Evolutionary conservation across 495 filamentous ascomycete species (phyloP), one percentile per base, ranked within the genome.

Genomic region (Mytilinidion resinicola): DNA sequence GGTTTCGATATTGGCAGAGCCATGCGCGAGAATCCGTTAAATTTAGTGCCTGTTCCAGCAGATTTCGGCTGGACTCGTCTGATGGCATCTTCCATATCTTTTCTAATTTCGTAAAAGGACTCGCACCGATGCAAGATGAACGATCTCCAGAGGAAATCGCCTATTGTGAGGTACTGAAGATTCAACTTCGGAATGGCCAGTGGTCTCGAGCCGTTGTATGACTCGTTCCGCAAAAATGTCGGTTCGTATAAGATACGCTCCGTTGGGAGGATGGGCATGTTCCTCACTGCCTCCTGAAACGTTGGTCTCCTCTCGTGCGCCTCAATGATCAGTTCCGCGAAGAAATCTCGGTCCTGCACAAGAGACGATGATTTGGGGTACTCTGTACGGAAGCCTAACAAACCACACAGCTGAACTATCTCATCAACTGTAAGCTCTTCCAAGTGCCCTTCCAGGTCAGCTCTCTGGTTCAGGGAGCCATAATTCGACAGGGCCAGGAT

Each of bases 111-210:
- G 73, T 91, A 97, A 67, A 96, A 97, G 3, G 93, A 82, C 71
- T 99, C 93, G 60, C 85, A 90, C 20, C 93, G 83, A 67, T 96
- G 89, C 3, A 97, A 79, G 21, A 93, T 78, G 64, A 97, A 87
- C 12, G 92, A 88, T 38, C 93, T 80, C 90, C 90, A 97, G 9
- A 99, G 79, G 63, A 97, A 97, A 69, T 99, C 93, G 4, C 93
- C 91, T 36, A 96, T 82, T 8, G 90, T 92, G 25, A 99, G 80
- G 69, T 99, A 97, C 65, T 97, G 93, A 41, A 99, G 78, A 67
- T 96, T 97, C 50, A 97, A 74, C 64, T 97, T 99, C 1, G 93
- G 93, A 52, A 99, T 85, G 6, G 93, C 89, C 48, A 99, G 77
- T 9, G 93, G 91, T 25, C 82, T 82, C 37, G 91, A 90, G 38